These are phyloP conservation scores for Trifolium repens DNA, from an alignment of 306 rosid species.

Conservation along the genomic window DNA sequence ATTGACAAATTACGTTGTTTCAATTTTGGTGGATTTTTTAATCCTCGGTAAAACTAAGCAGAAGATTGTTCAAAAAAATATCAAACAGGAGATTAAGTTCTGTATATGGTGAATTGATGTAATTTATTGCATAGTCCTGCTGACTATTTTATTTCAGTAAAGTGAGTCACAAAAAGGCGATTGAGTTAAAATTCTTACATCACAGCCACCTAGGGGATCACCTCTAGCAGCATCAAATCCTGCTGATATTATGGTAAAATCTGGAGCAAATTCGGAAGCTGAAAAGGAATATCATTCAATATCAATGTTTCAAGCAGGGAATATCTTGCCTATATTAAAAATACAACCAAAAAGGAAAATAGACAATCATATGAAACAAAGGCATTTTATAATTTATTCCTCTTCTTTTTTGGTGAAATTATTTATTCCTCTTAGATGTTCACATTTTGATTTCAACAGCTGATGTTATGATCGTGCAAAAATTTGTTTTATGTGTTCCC, in stretches of 20 bases:
- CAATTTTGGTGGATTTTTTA: slow-evolving; percentile 11
- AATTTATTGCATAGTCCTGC: slow-evolving; percentile 30
- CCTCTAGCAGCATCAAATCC: slow-evolving; percentile 99
- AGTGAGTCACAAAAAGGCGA: slow-evolving; percentile 22
- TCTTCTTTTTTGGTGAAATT: neutral
- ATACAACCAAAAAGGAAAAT: neutral
- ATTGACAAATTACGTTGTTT: slow-evolving; percentile 12
- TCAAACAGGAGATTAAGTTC: slow-evolving; percentile 16
- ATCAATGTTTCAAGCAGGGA: slow-evolving; percentile 36
- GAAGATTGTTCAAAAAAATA: slow-evolving; percentile 9
- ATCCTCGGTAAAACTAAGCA: slow-evolving; percentile 25
- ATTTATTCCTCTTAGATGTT: neutral
- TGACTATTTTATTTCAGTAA: slow-evolving; percentile 5
- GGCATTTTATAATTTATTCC: neutral
- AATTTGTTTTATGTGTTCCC: neutral
- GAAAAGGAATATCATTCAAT: slow-evolving; percentile 48
- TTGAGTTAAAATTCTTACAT: slow-evolving; percentile 59
- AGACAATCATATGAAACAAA: slow-evolving; percentile 19
- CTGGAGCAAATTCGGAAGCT: slow-evolving; percentile 92
- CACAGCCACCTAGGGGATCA: slow-evolving; percentile 96
- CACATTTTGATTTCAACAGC: too few relatives aligned
- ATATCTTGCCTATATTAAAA: slow-evolving; percentile 2
- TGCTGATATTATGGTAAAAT: slow-evolving; percentile 91
- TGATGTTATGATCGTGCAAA: neutral
- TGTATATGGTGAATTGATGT: slow-evolving; percentile 32